Evolutionary conservation across 345 rosid species (phyloP).

Genomic region (Dovyalis caffra): DNA sequence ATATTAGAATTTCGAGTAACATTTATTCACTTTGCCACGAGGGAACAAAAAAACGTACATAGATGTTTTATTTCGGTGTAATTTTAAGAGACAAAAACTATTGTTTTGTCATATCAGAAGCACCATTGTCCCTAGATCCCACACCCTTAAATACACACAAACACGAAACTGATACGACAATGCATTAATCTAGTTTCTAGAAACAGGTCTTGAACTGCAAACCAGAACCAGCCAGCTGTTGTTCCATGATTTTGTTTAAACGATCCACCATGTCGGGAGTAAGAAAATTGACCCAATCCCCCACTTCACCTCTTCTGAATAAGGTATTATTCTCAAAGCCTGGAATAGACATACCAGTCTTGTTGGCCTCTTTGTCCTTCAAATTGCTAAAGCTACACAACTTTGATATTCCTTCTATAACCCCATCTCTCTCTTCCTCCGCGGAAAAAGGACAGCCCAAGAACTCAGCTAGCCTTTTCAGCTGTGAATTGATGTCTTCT

Average conservation of each 20-base stretch:
- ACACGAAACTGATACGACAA: too few relatives aligned
- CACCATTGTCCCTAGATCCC: too few relatives aligned
- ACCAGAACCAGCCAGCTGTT: conserved; percentile 47
- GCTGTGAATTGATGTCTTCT: conserved; percentile 13
- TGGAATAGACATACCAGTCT: conserved; percentile 2
- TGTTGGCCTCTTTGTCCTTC: conserved; percentile 20
- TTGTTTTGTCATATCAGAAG: too few relatives aligned
- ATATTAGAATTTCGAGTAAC: too few relatives aligned
- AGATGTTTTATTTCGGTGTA: too few relatives aligned
- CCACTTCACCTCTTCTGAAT: conserved; percentile 17
- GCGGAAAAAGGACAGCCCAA: conserved; percentile 14
- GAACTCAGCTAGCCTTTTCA: conserved; percentile 25
- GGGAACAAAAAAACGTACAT: too few relatives aligned
- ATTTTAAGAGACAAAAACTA: too few relatives aligned
- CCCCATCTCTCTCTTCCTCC: conserved; percentile 15
- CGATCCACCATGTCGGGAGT: conserved; percentile 17
- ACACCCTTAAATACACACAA: too few relatives aligned
- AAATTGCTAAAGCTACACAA: conserved; percentile 18
- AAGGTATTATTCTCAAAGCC: conserved; percentile 9
- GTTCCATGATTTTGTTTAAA: conserved; percentile 30
- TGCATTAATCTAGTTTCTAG: too few relatives aligned
- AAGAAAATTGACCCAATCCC: conserved; percentile 19
- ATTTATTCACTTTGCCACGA: too few relatives aligned
- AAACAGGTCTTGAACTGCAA: conserved; percentile 34
- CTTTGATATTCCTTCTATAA: conserved; percentile 6